phyloP scores from a whole-genome alignment of 306 rosid species.

The Vigna angularis region DNA sequence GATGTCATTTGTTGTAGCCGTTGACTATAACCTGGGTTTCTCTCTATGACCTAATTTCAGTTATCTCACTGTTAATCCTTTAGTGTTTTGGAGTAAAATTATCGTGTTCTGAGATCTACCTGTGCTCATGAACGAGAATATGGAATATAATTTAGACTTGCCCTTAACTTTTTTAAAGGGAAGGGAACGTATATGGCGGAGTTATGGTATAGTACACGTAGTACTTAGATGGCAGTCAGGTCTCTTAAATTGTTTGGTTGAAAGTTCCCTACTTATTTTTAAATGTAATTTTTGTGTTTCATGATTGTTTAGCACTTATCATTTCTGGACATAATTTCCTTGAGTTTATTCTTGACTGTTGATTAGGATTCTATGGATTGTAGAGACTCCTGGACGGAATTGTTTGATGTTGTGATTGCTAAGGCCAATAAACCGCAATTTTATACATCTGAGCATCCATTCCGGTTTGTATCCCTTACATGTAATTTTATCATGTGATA shows the following conservation, averaged over 20 bases:
- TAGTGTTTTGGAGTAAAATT: constrained; percentile 11
- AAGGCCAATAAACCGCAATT: constrained; percentile 92
- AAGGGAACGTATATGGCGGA: constrained; percentile 20
- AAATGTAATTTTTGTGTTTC: constrained; percentile 32
- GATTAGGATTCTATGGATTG: constrained; percentile 77
- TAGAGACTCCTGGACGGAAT: constrained; percentile 84
- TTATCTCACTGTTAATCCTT: constrained; percentile 9
- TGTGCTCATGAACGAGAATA: constrained; percentile 13
- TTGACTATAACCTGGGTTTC: constrained; percentile 27
- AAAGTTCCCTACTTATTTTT: constrained; percentile 24
- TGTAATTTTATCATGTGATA: constrained; percentile 14
- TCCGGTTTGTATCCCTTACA: constrained; percentile 72
- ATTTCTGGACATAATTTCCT: constrained; percentile 42
- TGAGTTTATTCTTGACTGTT: constrained; percentile 41
- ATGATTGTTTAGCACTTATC: constrained; percentile 23
- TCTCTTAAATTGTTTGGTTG: constrained; percentile 38
- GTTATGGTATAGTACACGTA: constrained; percentile 9
- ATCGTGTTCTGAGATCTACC: constrained; percentile 3
- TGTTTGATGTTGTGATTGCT: constrained; percentile 96
- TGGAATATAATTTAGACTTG: constrained; percentile 3
- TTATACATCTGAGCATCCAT: constrained; percentile 95
- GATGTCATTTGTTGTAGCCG: constrained; percentile 15
- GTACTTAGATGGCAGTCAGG: not conserved
- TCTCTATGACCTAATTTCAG: constrained; percentile 4
- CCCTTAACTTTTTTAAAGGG: constrained; percentile 2